A percentile compares a stretch with the other conserved stretches of the same genome.
These are phyloP conservation scores for Spergularia marina DNA, from an alignment of 148 eudicot species.

Conservation along the genomic window DNA sequence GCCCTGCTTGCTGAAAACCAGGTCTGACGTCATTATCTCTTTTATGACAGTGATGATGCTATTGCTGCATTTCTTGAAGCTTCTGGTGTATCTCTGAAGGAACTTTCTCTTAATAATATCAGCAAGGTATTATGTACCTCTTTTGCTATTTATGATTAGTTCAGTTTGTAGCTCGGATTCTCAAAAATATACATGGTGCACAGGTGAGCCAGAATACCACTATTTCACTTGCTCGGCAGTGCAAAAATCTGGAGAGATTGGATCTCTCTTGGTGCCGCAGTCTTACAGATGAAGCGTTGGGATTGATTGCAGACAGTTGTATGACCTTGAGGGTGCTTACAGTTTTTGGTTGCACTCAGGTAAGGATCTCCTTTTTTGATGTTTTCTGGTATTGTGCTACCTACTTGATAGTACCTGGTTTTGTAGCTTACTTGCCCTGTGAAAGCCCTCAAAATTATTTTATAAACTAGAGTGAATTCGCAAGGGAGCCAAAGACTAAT, in stretches of 20 bases:
- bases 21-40: neutral
- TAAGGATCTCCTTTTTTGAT: conserved; percentile 7
- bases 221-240: conserved; percentile 58
- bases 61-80: conserved; percentile 86
- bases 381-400: neutral
- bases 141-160: neutral
- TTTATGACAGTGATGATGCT: conserved; percentile 80
- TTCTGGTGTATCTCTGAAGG: conserved; percentile 53
- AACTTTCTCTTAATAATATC: conserved; percentile 63
- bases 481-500: too few species aligned
- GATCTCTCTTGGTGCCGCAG: conserved; percentile 94
- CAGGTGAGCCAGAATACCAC: conserved; percentile 73
- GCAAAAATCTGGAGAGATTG: conserved; percentile 55
- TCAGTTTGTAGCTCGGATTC: neutral
- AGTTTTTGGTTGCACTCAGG: conserved; percentile 91
- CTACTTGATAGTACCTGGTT: too few species aligned
- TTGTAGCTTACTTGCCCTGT: neutral
- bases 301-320: conserved; percentile 83
- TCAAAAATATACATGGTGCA: conserved; percentile 12
- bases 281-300: conserved; percentile 68
- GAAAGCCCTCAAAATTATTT: neutral
- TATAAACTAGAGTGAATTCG: too few species aligned
- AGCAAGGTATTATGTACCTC: conserved; percentile 44
- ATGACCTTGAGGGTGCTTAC: conserved; percentile 62
- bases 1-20: neutral